These are phyloP conservation scores for Dictyostelium firmibasis DNA, from an alignment of 78 protist species.

Conservation along the genomic window DNA sequence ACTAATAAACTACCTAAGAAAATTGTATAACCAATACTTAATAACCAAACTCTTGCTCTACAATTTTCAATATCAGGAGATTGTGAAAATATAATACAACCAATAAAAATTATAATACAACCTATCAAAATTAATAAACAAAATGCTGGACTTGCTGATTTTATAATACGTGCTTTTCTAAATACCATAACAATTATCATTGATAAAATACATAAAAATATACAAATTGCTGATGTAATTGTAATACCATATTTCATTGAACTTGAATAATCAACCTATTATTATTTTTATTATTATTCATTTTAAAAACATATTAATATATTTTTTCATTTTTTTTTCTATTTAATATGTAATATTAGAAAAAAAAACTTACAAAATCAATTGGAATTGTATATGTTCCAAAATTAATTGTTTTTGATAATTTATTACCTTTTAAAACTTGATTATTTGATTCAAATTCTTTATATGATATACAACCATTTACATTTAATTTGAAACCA, in stretches of 20 bases:
- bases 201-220: background rate
- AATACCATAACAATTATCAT: background rate
- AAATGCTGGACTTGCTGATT: slow-evolving; percentile 50
- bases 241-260: slow-evolving; percentile 21
- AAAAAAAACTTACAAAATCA: slow-evolving; percentile 10
- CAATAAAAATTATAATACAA: slow-evolving; percentile 1
- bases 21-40: slow-evolving; percentile 35
- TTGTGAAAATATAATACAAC: slow-evolving; percentile 23
- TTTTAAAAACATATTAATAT: background rate
- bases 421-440: background rate
- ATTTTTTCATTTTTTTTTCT: no score
- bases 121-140: slow-evolving; percentile 13
- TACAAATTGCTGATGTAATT: slow-evolving; percentile 3
- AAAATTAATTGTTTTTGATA: background rate
- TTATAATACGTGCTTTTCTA: background rate
- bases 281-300: no score
- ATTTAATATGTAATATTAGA: background rate
- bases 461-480: background rate
- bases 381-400: slow-evolving; percentile 36
- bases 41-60: slow-evolving; percentile 28
- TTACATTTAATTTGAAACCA: background rate
- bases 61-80: background rate
- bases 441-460: background rate
- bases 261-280: background rate
- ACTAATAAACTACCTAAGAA: slow-evolving; percentile 37